Conservation (phyloP, 805 yeast species). For the Monosporozyma unispora region DNA sequence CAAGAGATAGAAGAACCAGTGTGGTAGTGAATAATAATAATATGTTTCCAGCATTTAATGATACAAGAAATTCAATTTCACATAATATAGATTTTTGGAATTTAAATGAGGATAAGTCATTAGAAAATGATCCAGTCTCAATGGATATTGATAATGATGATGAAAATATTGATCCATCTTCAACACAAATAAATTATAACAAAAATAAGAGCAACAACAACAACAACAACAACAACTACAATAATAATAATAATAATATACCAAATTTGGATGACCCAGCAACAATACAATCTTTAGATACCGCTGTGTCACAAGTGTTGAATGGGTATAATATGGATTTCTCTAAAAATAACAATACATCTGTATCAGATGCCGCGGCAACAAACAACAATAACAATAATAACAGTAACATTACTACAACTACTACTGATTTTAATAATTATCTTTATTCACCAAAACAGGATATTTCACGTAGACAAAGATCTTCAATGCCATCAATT, state of each 20-base stretch:
- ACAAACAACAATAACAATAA: background rate
- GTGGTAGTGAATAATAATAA: slow-evolving; percentile 12
- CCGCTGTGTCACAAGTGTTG: slow-evolving; percentile 19
- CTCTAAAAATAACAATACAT: slow-evolving; percentile 4
- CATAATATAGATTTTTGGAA: slow-evolving; percentile 26
- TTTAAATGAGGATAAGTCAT: slow-evolving; percentile 8
- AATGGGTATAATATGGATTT: slow-evolving; percentile 23
- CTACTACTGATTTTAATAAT: background rate
- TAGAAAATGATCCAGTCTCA: background rate
- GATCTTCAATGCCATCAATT: slow-evolving; percentile 9
- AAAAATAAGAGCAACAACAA: no score
- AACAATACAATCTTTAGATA: slow-evolving; percentile 8
- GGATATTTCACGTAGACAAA: slow-evolving; percentile 1
- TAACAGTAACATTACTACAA: background rate
- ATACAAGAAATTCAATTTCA: slow-evolving; percentile 23
- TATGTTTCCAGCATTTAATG: slow-evolving; percentile 10
- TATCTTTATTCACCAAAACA: slow-evolving; percentile 6
- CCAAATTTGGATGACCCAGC: background rate
- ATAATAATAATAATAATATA: background rate
- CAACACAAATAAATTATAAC: no score
- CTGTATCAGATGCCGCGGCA: background rate
- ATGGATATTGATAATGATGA: background rate
- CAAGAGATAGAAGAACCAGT: slow-evolving; percentile 4
- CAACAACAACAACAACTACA: background rate
- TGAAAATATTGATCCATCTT: slow-evolving; percentile 2